Base-by-base conservation (phyloP, 2,329 filamentous ascomycete genomes). In the Cryphonectria japonica region DNA sequence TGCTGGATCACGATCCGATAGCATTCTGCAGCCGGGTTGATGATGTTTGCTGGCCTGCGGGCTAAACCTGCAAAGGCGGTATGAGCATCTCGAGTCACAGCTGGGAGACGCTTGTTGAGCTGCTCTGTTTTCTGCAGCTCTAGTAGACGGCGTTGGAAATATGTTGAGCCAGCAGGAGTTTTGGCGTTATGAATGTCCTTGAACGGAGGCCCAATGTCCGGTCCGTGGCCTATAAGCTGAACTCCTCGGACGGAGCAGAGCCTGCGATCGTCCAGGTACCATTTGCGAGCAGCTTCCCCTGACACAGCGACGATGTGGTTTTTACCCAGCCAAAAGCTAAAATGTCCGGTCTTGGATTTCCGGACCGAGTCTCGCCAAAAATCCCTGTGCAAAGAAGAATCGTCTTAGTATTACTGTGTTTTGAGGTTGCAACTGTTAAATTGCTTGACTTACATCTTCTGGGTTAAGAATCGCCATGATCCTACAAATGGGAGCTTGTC, bases 251-350 rank as follows among this genome's bases (percentile, higher is more conserved):
- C 29, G 29, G 54, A 29, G 29, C 29, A 34, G 7, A 59, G 54
- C 29, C 50, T 11, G 16, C 32, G 72, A 29, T 73, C 32, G 4
- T 73, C 70, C 29, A 70, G 50, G 46, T 69, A 70, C n/a, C 70
- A n/a, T 46, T 72, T 72, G 19, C 72, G 72, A 9, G 43, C 70
- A 34, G 70, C 72, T 13, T 37, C 52, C 41, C 72, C 70, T 1
- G 72, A 60, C 6, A 73, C 59, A 9, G 67, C 72, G 16, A 73
- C 70, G n/a, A 73, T 37, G 46, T 73, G 72, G 29, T 43, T 34
- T 14, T 69, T 72, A 29, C 72, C 72, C 13, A 66, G 60, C 72
- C 72, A 73, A 34, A 72, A 73, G 57, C 72, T 73, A 61, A 73
- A 73, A 9, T 72, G 46, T 2, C 72, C 72, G 7, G 67, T 73